Evolutionary conservation across 306 rosid genomes (phyloP), one percentile per base, ranked within the genome.

Genomic region (Vachellia collinsii): DNA sequence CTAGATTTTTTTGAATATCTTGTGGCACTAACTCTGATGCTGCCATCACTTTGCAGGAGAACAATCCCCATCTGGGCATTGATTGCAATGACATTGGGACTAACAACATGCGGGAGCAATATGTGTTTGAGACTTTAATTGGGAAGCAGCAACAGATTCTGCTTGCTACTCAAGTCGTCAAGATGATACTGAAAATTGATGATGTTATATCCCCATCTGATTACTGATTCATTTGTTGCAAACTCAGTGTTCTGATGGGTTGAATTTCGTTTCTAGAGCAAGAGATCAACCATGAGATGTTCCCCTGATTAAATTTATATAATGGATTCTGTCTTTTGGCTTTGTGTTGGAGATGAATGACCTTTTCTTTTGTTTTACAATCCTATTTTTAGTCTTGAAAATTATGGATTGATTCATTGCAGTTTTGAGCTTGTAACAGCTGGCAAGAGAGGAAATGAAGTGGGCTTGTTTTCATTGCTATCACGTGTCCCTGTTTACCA

Each of bases 111-210:
- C 77, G 92, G 3, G 93, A 93, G 89, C 97, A 96, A 87, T 79
- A 88, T 73, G 98, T 96, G 63, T 93, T 93, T 0, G 99, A 96
- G 89, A 89, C 98, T 34, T 81, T 96, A 81, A 96, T 93, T 3
- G 99, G 99, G 74, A 96, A 96, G 92, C 93, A 93, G 87, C 99
- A 96, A 79, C 99, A 93, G 84, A 70, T 93, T 83, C 88, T 92
- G 74, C 88, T 96, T 7, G 99, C 98, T 9, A 96, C 99, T 34
- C 99, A 96, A 85, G 99, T 96, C 19, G 98, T 96, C 56, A 93
- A 96, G 88, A 93, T 96, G 99, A 96, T 96, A 77, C 78, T 96
- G 82, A 96, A 96, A 83, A 93, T 96, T 34, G 99, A 96, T 42
- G 98, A 93, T 83, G 99, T 96, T 62, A 96, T 96, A 80, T 82